phyloP scores from a whole-genome alignment of 1,284 basidiomycete genomes.

The Cutaneotrichosporon sp. region DNA sequence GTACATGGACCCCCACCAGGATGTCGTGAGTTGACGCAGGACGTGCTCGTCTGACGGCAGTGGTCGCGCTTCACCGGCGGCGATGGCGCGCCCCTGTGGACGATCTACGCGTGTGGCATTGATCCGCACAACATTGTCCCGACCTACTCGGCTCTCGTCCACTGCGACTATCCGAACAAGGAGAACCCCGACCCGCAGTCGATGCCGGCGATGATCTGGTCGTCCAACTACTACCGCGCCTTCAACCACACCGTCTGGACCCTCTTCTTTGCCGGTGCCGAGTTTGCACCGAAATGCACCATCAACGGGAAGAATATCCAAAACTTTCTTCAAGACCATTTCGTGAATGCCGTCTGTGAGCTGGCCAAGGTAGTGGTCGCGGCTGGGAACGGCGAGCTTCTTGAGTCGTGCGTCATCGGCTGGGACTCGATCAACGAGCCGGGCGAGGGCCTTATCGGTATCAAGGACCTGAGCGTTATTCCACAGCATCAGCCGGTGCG shows the following conservation, averaged over 20 bases:
- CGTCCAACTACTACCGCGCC: conserved; percentile 88
- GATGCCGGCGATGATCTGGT: conserved; percentile 93
- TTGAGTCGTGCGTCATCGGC: conserved; percentile 84
- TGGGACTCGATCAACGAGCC: conserved; percentile 98
- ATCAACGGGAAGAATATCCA: conserved; percentile 92
- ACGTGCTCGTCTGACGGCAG: conserved; percentile 49
- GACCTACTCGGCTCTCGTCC: conserved; percentile 79
- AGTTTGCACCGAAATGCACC: conserved; percentile 83
- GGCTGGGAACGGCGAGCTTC: conserved; percentile 59
- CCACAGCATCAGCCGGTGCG: conserved; percentile 67
- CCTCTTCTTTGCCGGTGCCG: conserved; percentile 86
- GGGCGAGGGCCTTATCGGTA: conserved; percentile 76
- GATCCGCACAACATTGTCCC: conserved; percentile 77
- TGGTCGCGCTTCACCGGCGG: conserved; percentile 97
- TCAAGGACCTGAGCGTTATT: conserved; percentile 62
- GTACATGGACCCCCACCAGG: conserved; percentile 96
- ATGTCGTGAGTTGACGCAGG: conserved; percentile 63
- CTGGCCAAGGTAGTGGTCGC: conserved; percentile 70
- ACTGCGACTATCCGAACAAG: conserved; percentile 72
- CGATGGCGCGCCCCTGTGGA: conserved; percentile 94
- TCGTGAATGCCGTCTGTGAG: conserved; percentile 65
- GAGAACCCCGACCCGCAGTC: conserved; percentile 60
- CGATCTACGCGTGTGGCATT: conserved; percentile 83
- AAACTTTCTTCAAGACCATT: conserved; percentile 85
- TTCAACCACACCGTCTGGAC: conserved; percentile 86